Evolutionary conservation across 176 grass and related monocot genomes (phyloP).

Genomic region (Eragrostis nindensis): DNA sequence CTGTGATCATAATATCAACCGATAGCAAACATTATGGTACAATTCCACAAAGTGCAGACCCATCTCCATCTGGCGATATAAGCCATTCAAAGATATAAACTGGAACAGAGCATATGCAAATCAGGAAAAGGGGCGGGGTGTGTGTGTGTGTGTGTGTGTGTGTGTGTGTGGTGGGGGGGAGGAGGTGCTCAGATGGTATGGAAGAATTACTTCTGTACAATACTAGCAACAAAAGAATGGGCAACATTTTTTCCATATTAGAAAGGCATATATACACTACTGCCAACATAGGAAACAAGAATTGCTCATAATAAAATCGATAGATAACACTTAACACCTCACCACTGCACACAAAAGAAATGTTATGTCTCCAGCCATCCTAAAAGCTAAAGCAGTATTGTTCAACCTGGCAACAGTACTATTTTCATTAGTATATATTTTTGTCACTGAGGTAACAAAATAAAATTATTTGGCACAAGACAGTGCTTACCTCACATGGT

Average conservation of each 20-base stretch:
- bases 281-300: background rate
- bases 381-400: conserved; percentile 22
- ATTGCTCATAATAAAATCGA: background rate
- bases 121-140: background rate
- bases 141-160: no score
- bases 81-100: background rate
- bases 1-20: background rate
- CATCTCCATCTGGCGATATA: background rate
- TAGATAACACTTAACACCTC: background rate
- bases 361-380: conserved; percentile 11
- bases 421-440: background rate
- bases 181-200: background rate
- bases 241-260: background rate
- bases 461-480: background rate
- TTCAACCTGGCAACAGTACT: background rate
- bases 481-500: conserved; percentile 4
- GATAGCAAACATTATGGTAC: background rate
- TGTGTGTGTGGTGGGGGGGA: background rate
- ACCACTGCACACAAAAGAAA: background rate
- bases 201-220: background rate
- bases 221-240: background rate
- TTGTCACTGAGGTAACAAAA: conserved; percentile 5
- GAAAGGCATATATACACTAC: background rate
- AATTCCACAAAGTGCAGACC: background rate
- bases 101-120: background rate